These are phyloP conservation scores for Rhizophora mangle DNA, from an alignment of 345 rosid species.

Conservation along the genomic window DNA sequence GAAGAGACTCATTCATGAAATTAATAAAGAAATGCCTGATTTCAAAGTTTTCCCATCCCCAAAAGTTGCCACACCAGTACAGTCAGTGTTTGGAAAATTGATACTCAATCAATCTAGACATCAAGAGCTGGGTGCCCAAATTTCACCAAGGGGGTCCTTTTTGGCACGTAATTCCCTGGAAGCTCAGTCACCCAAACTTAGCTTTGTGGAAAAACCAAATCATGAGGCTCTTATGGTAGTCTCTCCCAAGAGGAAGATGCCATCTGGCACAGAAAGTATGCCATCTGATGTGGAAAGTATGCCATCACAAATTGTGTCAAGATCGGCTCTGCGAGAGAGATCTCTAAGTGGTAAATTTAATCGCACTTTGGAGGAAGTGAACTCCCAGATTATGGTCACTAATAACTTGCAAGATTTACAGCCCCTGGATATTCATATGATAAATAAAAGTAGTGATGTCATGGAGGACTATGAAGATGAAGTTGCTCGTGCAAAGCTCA, in stretches of 20 bases:
- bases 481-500: slow-evolving; percentile 74
- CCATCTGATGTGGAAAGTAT: slow-evolving; percentile 33
- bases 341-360: slow-evolving; percentile 27
- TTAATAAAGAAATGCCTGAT: slow-evolving; percentile 47
- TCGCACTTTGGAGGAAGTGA: slow-evolving; percentile 24
- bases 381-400: slow-evolving; percentile 24
- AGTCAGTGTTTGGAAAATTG: slow-evolving; percentile 28
- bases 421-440: slow-evolving; percentile 32
- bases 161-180: slow-evolving; percentile 36
- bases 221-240: slow-evolving; percentile 22
- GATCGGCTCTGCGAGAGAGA: slow-evolving; percentile 38
- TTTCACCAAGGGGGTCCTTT: slow-evolving; percentile 37
- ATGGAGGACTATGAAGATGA: slow-evolving; percentile 42
- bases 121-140: slow-evolving; percentile 26
- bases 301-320: slow-evolving; percentile 33
- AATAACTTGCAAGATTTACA: slow-evolving; percentile 35
- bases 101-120: slow-evolving; percentile 28
- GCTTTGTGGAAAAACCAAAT: slow-evolving; percentile 33
- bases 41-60: slow-evolving; percentile 36
- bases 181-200: slow-evolving; percentile 32
- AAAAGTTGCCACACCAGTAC: slow-evolving; percentile 30
- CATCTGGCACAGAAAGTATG: slow-evolving; percentile 31
- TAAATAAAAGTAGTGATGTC: slow-evolving; percentile 32
- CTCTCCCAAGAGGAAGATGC: slow-evolving; percentile 34
- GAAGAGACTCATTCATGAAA: slow-evolving; percentile 30